Conservation (phyloP, 805 yeast species). For the Kodamaea kaohsiungensis region DNA sequence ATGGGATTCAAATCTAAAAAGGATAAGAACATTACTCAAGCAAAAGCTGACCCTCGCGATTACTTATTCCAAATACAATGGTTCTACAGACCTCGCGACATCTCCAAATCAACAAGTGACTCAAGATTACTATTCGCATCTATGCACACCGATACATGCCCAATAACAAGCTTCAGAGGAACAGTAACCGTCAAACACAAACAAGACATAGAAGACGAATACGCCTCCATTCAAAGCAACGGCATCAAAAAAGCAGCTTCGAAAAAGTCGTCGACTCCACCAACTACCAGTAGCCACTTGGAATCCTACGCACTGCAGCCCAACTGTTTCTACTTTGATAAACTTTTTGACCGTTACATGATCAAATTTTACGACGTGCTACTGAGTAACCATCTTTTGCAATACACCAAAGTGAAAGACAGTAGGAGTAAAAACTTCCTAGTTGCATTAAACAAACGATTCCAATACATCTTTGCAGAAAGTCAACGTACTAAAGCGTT, state of each 20-base stretch:
- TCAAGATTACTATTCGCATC: slow-evolving; percentile 80
- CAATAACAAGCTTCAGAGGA: slow-evolving; percentile 74
- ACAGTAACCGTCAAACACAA: slow-evolving; percentile 67
- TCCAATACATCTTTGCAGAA: slow-evolving; percentile 76
- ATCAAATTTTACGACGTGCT: slow-evolving; percentile 77
- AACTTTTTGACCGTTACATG: slow-evolving; percentile 84
- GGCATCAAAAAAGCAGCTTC: neutral
- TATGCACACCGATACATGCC: slow-evolving; percentile 83
- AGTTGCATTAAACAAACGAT: slow-evolving; percentile 63
- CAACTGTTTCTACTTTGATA: slow-evolving; percentile 79
- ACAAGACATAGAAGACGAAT: slow-evolving; percentile 57
- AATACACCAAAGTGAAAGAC: slow-evolving; percentile 28
- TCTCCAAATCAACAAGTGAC: slow-evolving; percentile 65
- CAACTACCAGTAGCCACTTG: slow-evolving; percentile 23
- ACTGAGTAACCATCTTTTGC: slow-evolving; percentile 54
- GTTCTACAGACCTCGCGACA: slow-evolving; percentile 88
- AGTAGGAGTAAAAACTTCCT: slow-evolving; percentile 62
- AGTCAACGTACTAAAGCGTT: slow-evolving; percentile 62
- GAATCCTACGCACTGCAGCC: slow-evolving; percentile 59
- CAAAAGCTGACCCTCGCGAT: slow-evolving; percentile 47
- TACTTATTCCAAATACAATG: slow-evolving; percentile 76
- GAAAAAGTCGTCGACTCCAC: slow-evolving; percentile 6
- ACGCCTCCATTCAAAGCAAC: neutral
- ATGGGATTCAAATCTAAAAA: slow-evolving; percentile 56
- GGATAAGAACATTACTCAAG: neutral